Conservation (phyloP, 768 basidiomycete genomes). For the Leccinellum luteum region DNA sequence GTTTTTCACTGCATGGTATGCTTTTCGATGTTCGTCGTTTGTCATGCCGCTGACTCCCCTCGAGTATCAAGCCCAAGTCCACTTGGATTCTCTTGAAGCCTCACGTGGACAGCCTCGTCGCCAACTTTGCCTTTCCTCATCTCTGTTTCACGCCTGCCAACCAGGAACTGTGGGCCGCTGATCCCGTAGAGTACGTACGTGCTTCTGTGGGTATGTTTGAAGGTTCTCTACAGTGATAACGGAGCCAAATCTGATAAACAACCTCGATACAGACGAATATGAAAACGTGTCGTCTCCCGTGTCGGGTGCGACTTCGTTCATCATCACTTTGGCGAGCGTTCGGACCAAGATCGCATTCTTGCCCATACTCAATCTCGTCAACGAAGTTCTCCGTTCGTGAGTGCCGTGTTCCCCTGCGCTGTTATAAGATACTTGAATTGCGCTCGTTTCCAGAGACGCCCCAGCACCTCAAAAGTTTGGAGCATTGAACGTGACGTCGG, state of each 20-base stretch:
- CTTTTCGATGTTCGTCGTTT: neutral
- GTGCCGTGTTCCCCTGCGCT: constrained; percentile 22
- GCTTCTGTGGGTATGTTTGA: constrained; percentile 60
- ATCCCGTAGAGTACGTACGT: constrained; percentile 81
- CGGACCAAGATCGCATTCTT: constrained; percentile 81
- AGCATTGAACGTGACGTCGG: constrained; percentile 78
- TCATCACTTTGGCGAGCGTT: constrained; percentile 71
- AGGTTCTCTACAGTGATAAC: neutral
- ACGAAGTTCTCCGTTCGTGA: constrained; percentile 65
- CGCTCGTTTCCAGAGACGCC: constrained; percentile 39
- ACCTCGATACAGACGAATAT: constrained; percentile 64
- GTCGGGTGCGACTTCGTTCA: constrained; percentile 76
- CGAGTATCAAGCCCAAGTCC: constrained; percentile 88
- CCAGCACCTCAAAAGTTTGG: constrained; percentile 72
- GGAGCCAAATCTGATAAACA: neutral
- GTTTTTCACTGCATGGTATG: constrained; percentile 87
- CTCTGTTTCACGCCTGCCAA: constrained; percentile 72
- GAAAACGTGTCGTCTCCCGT: constrained; percentile 76
- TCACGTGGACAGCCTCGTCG: constrained; percentile 75
- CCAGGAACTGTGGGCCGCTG: constrained; percentile 71
- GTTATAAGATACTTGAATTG: neutral
- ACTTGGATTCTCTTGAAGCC: constrained; percentile 88
- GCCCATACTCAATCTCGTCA: constrained; percentile 76
- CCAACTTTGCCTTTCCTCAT: constrained; percentile 82
- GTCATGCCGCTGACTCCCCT: constrained; percentile 13